Evolutionary conservation across 352 stramenopile species (phyloP).

Genomic region (Pythium folliculosum): DNA sequence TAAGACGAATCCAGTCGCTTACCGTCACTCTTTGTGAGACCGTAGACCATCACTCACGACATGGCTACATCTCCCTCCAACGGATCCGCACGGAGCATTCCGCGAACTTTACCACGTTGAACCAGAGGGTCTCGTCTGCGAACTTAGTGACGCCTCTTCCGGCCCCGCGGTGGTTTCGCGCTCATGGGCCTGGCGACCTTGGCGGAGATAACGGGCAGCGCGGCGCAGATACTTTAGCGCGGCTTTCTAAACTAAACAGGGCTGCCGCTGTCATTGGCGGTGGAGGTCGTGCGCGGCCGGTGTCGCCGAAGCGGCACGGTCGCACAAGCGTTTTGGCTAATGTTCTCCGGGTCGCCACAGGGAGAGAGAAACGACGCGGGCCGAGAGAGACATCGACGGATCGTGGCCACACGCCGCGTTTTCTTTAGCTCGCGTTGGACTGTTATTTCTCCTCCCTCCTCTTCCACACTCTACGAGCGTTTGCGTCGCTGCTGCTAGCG

Average conservation of each 20-base stretch:
- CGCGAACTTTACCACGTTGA: neutral
- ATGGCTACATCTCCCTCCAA: conserved; percentile 14
- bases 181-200: neutral
- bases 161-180: neutral
- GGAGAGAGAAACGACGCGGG: conserved; percentile 3
- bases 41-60: conserved; percentile 23
- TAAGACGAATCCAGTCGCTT: neutral
- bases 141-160: conserved; percentile 2
- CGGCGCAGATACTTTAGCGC: neutral
- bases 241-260: neutral
- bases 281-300: neutral
- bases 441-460: neutral
- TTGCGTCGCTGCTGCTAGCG: neutral
- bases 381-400: neutral
- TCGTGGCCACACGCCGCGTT: conserved; percentile 1
- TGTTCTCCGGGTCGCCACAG: neutral
- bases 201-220: neutral
- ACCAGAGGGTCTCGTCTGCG: neutral
- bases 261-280: neutral
- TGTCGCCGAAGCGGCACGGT: conserved; percentile 8
- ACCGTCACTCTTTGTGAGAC: too few species aligned
- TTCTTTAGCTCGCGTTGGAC: conserved; percentile 20
- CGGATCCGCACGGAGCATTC: conserved; percentile 5
- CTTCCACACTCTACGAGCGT: neutral
- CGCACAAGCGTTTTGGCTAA: neutral